Conservation (phyloP, 1,139 yeast genomes). For the Spathaspora sp. region DNA sequence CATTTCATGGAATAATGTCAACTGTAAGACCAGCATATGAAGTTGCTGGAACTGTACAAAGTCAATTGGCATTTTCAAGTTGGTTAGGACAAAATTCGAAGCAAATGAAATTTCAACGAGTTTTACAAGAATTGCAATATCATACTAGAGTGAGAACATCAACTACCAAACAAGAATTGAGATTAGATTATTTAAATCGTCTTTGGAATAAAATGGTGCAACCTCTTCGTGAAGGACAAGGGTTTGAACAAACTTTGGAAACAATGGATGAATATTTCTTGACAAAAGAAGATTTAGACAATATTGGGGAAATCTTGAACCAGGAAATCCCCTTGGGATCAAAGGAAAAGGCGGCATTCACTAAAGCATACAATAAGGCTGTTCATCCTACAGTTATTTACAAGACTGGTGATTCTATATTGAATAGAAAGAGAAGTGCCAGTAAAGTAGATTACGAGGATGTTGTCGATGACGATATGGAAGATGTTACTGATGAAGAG, state of each 20-base stretch:
- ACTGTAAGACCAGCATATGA: conserved; percentile 78
- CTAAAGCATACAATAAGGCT: conserved; percentile 72
- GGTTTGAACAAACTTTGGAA: conserved; percentile 62
- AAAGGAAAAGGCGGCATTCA: conserved; percentile 77
- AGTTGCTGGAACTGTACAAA: conserved; percentile 70
- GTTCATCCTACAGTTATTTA: conserved; percentile 88
- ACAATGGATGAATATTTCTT: conserved; percentile 81
- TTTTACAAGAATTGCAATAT: conserved; percentile 84
- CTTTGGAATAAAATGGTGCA: conserved; percentile 53
- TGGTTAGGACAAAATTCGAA: conserved; percentile 95
- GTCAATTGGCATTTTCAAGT: conserved; percentile 74
- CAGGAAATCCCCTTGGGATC: conserved; percentile 55
- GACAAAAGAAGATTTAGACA: conserved; percentile 91
- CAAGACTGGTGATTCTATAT: conserved; percentile 59
- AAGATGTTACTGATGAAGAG: conserved; percentile 30
- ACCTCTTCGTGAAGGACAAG: conserved; percentile 59
- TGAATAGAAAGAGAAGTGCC: conserved; percentile 32
- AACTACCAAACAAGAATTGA: conserved; percentile 71
- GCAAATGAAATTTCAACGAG: conserved; percentile 70
- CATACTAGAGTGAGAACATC: conserved; percentile 83
- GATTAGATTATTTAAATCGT: conserved; percentile 75
- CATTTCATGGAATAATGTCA: conserved; percentile 87
- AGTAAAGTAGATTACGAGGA: conserved; percentile 59
- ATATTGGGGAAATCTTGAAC: conserved; percentile 52
- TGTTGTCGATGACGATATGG: conserved; percentile 61